A percentile compares a stretch with the other conserved stretches of the same genome.
phyloP scores from a whole-genome alignment of 768 basidiomycete species.

The Chlorophyllum brunneum region DNA sequence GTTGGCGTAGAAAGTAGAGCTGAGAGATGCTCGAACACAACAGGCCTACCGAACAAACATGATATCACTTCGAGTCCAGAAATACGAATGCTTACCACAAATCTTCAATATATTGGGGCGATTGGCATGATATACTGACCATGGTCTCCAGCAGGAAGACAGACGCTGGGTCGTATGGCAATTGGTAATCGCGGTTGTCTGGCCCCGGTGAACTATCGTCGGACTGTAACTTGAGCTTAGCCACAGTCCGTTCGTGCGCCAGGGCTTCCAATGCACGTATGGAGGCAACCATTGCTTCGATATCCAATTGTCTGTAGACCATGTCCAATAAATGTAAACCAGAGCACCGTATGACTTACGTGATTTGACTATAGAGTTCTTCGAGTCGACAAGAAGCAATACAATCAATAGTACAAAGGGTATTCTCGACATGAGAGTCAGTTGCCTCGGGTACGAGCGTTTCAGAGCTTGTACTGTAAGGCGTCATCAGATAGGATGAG shows the following conservation, averaged over 20 bases:
- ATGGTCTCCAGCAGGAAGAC: slow-evolving; percentile 94
- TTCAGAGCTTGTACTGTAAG: slow-evolving; percentile 78
- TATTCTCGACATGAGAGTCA: slow-evolving; percentile 88
- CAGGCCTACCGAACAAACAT: slow-evolving; percentile 61
- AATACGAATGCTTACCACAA: slow-evolving; percentile 61
- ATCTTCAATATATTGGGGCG: slow-evolving; percentile 77
- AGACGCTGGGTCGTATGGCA: slow-evolving; percentile 94
- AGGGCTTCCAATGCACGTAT: slow-evolving; percentile 85
- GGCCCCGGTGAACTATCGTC: slow-evolving; percentile 49
- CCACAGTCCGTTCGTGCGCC: slow-evolving; percentile 86
- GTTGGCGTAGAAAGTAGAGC: slow-evolving; percentile 70
- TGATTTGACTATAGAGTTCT: slow-evolving; percentile 90
- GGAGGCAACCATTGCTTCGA: slow-evolving; percentile 78
- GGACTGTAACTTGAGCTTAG: slow-evolving; percentile 64
- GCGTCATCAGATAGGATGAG: slow-evolving; percentile 95
- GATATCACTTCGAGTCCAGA: neutral
- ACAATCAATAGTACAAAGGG: slow-evolving; percentile 92
- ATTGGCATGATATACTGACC: slow-evolving; percentile 82
- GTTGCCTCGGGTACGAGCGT: slow-evolving; percentile 81
- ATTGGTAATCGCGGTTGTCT: slow-evolving; percentile 44
- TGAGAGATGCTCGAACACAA: slow-evolving; percentile 91
- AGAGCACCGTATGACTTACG: slow-evolving; percentile 50
- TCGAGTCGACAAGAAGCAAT: slow-evolving; percentile 91
- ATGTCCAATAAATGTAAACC: slow-evolving; percentile 3
- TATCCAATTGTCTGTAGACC: slow-evolving; percentile 61